phyloP scores from a whole-genome alignment of 306 rosid species.

The Delonix regia region DNA sequence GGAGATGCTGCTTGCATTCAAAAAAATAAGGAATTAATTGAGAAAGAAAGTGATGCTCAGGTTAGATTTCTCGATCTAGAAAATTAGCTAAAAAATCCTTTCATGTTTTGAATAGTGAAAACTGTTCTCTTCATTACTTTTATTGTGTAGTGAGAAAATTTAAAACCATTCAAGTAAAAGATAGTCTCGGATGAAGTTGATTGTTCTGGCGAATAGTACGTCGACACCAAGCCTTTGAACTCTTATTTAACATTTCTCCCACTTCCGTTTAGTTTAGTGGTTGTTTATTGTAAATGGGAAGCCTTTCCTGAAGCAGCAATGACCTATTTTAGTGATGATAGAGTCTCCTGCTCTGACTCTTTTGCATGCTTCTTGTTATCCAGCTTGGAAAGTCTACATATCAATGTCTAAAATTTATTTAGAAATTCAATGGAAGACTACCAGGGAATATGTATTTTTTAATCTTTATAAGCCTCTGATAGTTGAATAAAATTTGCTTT shows the following conservation, averaged over 20 bases:
- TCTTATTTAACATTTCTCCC: neutral
- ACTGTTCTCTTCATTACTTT: neutral
- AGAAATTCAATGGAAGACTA: neutral
- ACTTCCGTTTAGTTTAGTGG: neutral
- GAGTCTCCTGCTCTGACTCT: neutral
- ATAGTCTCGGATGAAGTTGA: slow-evolving; percentile 1
- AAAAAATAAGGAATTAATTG: slow-evolving; percentile 47
- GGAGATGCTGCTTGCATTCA: slow-evolving; percentile 43
- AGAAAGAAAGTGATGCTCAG: slow-evolving; percentile 72
- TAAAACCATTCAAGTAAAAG: slow-evolving; percentile 21
- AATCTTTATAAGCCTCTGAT: neutral
- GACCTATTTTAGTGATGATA: slow-evolving; percentile 1
- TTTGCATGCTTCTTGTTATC: neutral
- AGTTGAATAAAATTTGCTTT: slow-evolving; percentile 37
- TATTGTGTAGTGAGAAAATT: neutral
- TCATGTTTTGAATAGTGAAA: neutral
- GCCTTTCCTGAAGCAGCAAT: neutral
- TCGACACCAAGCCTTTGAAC: neutral
- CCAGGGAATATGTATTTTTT: neutral
- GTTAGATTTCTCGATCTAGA: slow-evolving; percentile 33
- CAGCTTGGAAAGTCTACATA: neutral
- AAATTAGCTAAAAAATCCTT: neutral
- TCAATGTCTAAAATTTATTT: slow-evolving; percentile 15
- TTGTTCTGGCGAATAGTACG: neutral
- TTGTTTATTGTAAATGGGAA: slow-evolving; percentile 11